Evolutionary conservation across 495 filamentous ascomycete genomes (phyloP), one percentile per base, ranked within the genome.

Genomic region (Trichoderma reesei): DNA sequence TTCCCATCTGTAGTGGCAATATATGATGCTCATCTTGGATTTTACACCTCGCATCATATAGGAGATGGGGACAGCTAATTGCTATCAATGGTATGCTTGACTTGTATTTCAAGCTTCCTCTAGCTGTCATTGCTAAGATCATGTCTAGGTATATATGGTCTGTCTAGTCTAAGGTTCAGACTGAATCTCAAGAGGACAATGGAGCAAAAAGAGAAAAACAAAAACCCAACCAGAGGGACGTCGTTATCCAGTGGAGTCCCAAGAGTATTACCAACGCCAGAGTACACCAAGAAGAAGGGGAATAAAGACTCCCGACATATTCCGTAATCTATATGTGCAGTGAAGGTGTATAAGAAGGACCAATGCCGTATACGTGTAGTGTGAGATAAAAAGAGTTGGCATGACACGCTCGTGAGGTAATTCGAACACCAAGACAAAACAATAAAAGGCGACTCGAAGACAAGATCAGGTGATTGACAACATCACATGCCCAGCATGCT

Each of bases 401-500:
- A 61, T 36, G 51, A 31, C 51, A 56, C 31, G 51, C 51, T 34
- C 20, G 34, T 31, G 26, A 33, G 16, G 13, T 3, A 13, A 2
- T 33, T 39, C 26, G 26, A 26, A 26, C 26, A 26, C 26, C 26
- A 26, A 26, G 38, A 39, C 1, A 39, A 39, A 39, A 11, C 6
- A 39, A 39, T 39, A 11, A 31, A 54, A 54, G 3, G 51, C 9
- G 31, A 39, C 36, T 18, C 5, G 34, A 11, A 41, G 31, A 42
- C 33, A 62, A 44, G 48, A 26, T 9, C 18, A 18, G 9, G 16
- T 8, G 11, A 41, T 6, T 14, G 16, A 5, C 14, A n/a, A 3
- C 3, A 61, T 66, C 51, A 83, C 72, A 83, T 71, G 41, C 78
- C 77, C 63, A 83, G 67, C 69, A 88, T 71, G 72, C 85, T 88